Evolutionary conservation across 2,329 filamentous ascomycete species (phyloP).

Genomic region (Aspergillus thermomutatus): DNA sequence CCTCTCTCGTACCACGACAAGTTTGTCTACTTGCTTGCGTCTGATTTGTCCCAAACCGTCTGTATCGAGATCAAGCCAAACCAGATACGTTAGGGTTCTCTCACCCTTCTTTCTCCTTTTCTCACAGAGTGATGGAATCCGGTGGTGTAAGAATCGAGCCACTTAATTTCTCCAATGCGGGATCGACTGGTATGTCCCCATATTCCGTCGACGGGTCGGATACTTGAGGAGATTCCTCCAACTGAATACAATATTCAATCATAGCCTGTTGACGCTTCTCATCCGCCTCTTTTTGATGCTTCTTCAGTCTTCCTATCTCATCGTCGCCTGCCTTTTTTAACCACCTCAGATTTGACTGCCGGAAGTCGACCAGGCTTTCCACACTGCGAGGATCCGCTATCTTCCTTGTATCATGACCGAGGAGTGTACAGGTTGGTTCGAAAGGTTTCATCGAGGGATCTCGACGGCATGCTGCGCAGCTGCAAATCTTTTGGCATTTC

Average conservation of each 20-base stretch:
- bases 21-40: neutral
- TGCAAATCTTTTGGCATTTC: conserved; percentile 80
- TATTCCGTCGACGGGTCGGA: conserved; percentile 10
- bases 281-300: conserved; percentile 53
- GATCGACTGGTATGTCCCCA: conserved; percentile 42
- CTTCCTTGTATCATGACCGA: conserved; percentile 87
- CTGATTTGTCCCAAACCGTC: neutral
- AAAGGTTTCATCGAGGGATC: conserved; percentile 70
- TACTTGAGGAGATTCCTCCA: conserved; percentile 22
- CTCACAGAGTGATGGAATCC: conserved; percentile 2
- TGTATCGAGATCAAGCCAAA: neutral
- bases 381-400: conserved; percentile 89
- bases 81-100: neutral
- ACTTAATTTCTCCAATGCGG: conserved; percentile 31
- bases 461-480: conserved; percentile 74
- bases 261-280: conserved; percentile 48
- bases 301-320: conserved; percentile 45
- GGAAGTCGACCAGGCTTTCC: conserved; percentile 86
- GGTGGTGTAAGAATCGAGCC: conserved; percentile 12
- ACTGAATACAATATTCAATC: conserved; percentile 43
- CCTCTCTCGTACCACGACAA: neutral
- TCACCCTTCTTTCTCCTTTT: neutral
- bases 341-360: conserved; percentile 83
- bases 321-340: conserved; percentile 59
- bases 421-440: conserved; percentile 77